Base-by-base conservation (phyloP, 805 yeast genomes). In the Suhomyces vadensis region DNA sequence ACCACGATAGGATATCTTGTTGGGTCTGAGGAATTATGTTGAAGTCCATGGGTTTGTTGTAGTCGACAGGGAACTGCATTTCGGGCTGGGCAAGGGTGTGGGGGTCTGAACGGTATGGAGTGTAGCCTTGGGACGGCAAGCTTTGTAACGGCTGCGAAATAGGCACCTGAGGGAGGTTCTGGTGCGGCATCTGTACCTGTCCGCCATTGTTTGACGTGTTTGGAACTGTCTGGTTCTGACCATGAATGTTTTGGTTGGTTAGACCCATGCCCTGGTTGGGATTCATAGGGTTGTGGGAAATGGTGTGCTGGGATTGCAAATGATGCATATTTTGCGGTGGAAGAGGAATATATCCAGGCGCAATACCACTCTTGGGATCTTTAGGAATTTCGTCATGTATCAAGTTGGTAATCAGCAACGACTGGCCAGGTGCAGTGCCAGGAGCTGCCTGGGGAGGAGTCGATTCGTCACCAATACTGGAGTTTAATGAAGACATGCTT, bases 1-100 rank as follows among this genome's bases (percentile, higher is more conserved):
- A 52, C 75, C 75, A 70, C 19, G 71, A 63, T 6, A 71, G 47
- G 26, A 71, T 67, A 44, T 70, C 74, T 37, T 57, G 65, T 36
- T 67, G 72, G 6, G 60, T 52, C 23, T 65, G 73, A 8, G 65
- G 64, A 1, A 45, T 17, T 5, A 17, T n/a, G 5, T 23, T 23
- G 20, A 33, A 33, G 23, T 23, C 31, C 31, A 24, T 24, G 11
- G 31, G 40, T 17, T 17, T 19, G 23, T 26, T 17, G 11, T 27
- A 31, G 37, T 31, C 31, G 17, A 26, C 23, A 25, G 16, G 35
- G 16, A 20, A 13, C 21, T 40, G 19, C 25, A 33, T 44, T n/a
- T 20, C n/a, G n/a, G n/a, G n/a, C n/a, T n/a, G n/a, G n/a, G n/a
- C n/a, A n/a, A n/a, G n/a, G n/a, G n/a, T n/a, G n/a, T n/a, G n/a